These are phyloP conservation scores for Schizothecium vesticola DNA, from an alignment of 495 filamentous ascomycete species.

Conservation along the genomic window DNA sequence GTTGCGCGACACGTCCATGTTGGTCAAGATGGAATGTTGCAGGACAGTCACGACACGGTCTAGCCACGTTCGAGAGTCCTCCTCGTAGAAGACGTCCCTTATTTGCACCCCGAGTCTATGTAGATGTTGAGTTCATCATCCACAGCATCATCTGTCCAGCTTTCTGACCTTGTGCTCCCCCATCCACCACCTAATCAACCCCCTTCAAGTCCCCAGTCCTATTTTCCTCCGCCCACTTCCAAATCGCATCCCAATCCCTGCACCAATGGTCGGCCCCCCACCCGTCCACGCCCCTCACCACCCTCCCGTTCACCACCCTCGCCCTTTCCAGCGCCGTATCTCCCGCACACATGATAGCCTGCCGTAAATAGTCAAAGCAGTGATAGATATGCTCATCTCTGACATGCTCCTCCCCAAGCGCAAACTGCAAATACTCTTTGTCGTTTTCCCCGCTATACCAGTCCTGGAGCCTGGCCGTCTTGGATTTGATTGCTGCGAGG, in stretches of 20 bases:
- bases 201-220: conserved; percentile 7
- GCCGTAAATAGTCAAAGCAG: conserved; percentile 15
- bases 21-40: no score
- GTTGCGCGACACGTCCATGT: no score
- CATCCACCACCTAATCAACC: no score
- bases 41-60: no score
- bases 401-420: conserved; percentile 10
- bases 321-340: conserved; percentile 14
- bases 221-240: conserved; percentile 1
- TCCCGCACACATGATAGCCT: conserved; percentile 10
- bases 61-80: no score
- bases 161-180: no score
- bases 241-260: conserved; percentile 9
- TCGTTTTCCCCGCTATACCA: conserved; percentile 13
- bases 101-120: no score
- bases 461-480: conserved; percentile 9
- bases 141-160: no score
- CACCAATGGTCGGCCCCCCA: conserved; percentile 13
- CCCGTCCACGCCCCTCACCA: conserved; percentile 10
- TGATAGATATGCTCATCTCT: conserved; percentile 15
- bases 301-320: conserved; percentile 1
- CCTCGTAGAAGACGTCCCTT: no score
- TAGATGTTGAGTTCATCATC: no score
- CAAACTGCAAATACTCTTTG: conserved; percentile 12
- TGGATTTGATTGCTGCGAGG: conserved; percentile 16